Evolutionary conservation across 2,329 filamentous ascomycete genomes (phyloP).

Genomic region (Eurotiales sp.): DNA sequence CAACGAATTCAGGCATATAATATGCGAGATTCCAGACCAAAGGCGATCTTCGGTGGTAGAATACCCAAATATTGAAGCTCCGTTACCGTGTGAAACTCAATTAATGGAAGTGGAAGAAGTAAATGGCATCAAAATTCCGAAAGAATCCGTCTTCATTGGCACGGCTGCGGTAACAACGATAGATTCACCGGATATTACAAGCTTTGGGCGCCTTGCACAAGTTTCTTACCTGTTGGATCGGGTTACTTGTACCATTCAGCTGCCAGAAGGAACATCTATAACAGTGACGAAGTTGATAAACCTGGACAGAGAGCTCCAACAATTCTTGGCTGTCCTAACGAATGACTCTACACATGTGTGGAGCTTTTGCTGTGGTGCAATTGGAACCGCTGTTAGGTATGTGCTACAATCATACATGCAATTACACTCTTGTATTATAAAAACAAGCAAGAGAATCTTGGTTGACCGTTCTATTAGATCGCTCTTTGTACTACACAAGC

Average conservation of each 20-base stretch:
- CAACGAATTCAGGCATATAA: not conserved
- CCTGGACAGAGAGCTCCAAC: not conserved
- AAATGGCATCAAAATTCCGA: not conserved
- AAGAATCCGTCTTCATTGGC: not conserved
- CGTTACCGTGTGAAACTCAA: not conserved
- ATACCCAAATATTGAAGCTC: not conserved
- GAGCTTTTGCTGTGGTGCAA: not conserved
- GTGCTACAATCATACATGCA: not conserved
- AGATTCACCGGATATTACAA: not conserved
- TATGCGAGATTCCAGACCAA: not conserved
- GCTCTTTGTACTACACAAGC: not conserved
- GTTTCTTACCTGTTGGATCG: not conserved
- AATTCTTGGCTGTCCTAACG: not conserved
- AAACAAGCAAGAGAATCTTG: too few species aligned
- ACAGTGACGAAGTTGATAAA: not conserved
- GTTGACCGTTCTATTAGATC: not conserved
- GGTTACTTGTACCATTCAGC: not conserved
- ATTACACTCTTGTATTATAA: too few species aligned
- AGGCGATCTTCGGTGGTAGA: too few species aligned
- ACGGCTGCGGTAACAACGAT: not conserved
- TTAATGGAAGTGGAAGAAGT: not conserved
- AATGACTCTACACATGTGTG: not conserved
- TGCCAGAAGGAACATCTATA: not conserved
- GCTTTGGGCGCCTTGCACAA: not conserved
- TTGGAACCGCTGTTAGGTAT: slow-evolving; percentile 6